These are phyloP conservation scores for Quercus tomentella DNA, from an alignment of 331 rosid genomes.

Conservation along the genomic window DNA sequence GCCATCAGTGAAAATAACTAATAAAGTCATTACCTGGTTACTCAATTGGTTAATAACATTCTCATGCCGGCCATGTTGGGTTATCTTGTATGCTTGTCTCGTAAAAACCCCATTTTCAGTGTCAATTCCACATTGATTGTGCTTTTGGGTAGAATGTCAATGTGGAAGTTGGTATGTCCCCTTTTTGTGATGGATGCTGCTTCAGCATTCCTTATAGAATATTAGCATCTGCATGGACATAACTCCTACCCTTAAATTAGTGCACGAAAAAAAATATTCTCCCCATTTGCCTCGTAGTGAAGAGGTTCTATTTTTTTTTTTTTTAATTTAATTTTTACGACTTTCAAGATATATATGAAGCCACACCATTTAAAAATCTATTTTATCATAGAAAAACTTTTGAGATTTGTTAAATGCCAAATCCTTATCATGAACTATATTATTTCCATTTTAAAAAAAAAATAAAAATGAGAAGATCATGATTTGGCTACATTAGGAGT, in stretches of 20 bases:
- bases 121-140: constrained; percentile 17
- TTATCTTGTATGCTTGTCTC: background rate
- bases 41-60: background rate
- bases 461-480: too few relatives aligned
- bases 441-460: too few relatives aligned
- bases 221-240: constrained; percentile 11
- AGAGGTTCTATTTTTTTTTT: too few relatives aligned
- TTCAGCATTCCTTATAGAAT: constrained; percentile 2
- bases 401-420: too few relatives aligned
- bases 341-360: too few relatives aligned
- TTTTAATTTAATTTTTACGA: too few relatives aligned
- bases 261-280: too few relatives aligned
- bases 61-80: background rate
- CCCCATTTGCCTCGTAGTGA: too few relatives aligned
- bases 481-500: too few relatives aligned
- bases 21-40: background rate
- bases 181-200: constrained; percentile 32
- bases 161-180: constrained; percentile 44
- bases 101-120: background rate
- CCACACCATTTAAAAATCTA: too few relatives aligned
- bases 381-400: too few relatives aligned
- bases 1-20: background rate
- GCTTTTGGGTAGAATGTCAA: constrained; percentile 20
- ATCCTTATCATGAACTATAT: too few relatives aligned
- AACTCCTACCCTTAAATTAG: background rate